Conservation (phyloP, 2,329 filamentous ascomycete species). For the Diplodia mutila region DNA sequence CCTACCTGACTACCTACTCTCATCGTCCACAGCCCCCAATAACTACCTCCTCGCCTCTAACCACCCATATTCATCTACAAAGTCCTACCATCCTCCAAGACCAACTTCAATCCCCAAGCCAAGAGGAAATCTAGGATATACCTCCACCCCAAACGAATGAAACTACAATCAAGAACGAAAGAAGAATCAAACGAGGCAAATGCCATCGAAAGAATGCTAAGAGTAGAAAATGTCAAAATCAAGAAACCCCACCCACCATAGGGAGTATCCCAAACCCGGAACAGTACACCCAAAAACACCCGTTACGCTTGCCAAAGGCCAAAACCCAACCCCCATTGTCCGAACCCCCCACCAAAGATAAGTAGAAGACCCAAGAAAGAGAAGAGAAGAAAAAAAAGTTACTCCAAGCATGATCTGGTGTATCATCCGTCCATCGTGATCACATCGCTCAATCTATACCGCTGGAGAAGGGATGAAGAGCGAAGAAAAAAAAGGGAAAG, state of each 20-base stretch:
- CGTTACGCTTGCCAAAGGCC: not conserved
- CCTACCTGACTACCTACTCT: not conserved
- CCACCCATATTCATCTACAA: not conserved
- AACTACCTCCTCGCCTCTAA: not conserved
- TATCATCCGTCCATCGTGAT: not conserved
- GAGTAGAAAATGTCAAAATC: not conserved
- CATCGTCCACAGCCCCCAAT: not conserved
- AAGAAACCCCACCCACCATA: not conserved
- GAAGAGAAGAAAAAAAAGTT: not conserved
- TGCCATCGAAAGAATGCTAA: not conserved
- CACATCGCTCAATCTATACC: not conserved
- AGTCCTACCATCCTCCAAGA: not conserved
- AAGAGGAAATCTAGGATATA: not conserved
- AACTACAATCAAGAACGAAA: conserved; percentile 5
- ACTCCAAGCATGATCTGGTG: not conserved
- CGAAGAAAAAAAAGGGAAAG: not conserved
- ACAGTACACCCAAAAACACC: conserved; percentile 10
- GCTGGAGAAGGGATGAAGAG: not conserved
- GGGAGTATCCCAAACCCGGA: not conserved
- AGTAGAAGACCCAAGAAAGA: not conserved
- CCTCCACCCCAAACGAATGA: not conserved
- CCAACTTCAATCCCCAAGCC: not conserved
- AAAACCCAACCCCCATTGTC: not conserved
- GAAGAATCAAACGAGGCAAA: not conserved
- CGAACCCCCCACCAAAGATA: not conserved